phyloP scores from a whole-genome alignment of 139 green algal species.

The Marvania coccoides region DNA sequence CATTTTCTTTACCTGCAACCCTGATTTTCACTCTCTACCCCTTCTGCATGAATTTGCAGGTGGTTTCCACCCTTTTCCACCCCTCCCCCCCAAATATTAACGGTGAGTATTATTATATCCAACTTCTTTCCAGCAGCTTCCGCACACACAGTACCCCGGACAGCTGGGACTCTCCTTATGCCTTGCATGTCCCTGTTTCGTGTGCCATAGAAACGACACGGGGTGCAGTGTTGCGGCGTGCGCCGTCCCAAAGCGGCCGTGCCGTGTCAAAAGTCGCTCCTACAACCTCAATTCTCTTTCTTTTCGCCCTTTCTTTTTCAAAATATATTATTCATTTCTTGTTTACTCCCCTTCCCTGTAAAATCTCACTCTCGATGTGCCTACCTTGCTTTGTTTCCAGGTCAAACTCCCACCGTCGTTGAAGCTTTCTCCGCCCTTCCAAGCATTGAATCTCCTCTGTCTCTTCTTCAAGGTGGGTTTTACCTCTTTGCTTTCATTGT shows the following conservation, averaged over 20 bases:
- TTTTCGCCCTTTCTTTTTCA: neutral
- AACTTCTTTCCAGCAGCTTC: neutral
- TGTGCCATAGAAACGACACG: constrained; percentile 27
- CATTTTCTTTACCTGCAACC: neutral
- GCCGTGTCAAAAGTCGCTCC: constrained; percentile 29
- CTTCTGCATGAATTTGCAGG: no score
- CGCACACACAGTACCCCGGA: constrained; percentile 30
- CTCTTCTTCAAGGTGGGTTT: no score
- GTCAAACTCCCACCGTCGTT: no score
- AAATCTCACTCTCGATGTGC: no score
- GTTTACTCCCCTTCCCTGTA: no score
- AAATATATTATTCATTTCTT: neutral
- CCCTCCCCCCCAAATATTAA: no score
- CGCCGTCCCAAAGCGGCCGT: constrained; percentile 1
- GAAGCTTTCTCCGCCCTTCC: no score
- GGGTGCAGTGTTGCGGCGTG: constrained; percentile 22
- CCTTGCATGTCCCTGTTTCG: constrained; percentile 35
- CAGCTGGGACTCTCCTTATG: constrained; percentile 19
- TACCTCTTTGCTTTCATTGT: no score
- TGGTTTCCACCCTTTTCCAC: neutral
- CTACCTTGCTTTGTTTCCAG: no score
- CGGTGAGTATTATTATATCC: no score
- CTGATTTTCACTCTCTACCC: neutral
- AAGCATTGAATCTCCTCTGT: no score
- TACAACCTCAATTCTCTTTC: constrained; percentile 1